Conservation (phyloP, 495 filamentous ascomycete genomes). For the Friedmanniomyces simplex region DNA sequence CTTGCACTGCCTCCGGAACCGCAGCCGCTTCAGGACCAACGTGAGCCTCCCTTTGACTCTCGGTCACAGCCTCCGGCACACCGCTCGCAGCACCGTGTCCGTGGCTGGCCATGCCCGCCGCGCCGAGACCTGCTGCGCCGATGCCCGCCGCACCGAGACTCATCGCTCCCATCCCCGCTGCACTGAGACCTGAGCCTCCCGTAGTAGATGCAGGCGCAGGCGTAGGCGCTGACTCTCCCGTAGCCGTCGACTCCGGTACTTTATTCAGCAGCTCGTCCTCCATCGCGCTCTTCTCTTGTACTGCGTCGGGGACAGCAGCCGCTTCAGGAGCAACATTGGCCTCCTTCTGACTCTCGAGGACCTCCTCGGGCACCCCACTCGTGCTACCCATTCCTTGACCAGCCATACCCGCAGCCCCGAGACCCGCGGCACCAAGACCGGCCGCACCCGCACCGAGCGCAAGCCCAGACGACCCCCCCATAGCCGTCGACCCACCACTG, state of each 20-base stretch:
- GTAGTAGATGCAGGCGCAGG: slow-evolving; percentile 4
- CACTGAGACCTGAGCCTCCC: neutral
- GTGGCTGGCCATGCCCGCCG: slow-evolving; percentile 9
- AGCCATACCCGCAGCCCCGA: slow-evolving; percentile 1
- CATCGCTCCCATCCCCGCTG: slow-evolving; percentile 3
- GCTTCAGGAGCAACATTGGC: slow-evolving; percentile 20
- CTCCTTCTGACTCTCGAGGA: slow-evolving; percentile 6
- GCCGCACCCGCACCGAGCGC: no score
- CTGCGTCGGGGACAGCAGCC: slow-evolving; percentile 16
- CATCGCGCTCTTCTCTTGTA: slow-evolving; percentile 19
- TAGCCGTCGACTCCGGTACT: slow-evolving; percentile 16
- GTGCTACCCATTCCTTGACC: neutral
- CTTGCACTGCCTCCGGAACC: slow-evolving; percentile 18
- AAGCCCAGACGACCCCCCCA: slow-evolving; percentile 13
- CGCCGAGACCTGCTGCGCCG: slow-evolving; percentile 26
- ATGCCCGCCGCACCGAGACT: slow-evolving; percentile 19
- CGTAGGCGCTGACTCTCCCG: no score
- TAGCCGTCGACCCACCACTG: neutral
- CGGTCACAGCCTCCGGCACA: neutral
- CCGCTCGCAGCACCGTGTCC: neutral
- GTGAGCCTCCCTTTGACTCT: slow-evolving; percentile 12
- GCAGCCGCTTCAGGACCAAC: slow-evolving; percentile 17
- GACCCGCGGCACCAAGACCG: no score
- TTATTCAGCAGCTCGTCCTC: slow-evolving; percentile 22
- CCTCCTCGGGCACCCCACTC: slow-evolving; percentile 1